Conservation (phyloP, 441 rosid species). For the Iberis amara region DNA sequence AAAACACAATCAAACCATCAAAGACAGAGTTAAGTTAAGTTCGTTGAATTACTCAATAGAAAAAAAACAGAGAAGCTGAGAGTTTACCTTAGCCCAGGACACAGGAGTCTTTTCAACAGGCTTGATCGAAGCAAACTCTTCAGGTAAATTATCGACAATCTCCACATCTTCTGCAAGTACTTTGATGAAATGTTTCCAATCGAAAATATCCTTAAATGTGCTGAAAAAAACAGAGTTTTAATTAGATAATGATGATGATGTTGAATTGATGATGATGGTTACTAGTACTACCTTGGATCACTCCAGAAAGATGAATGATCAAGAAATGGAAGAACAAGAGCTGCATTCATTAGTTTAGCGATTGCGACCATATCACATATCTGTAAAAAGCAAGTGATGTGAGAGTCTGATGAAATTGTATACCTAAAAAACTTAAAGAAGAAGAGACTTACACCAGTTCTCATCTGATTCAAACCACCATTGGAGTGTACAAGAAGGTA, state of each 20-base stretch:
- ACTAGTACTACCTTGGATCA: conserved; percentile 49
- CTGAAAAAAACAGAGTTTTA: conserved; percentile 26
- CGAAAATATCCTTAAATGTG: conserved; percentile 58
- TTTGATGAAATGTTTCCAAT: conserved; percentile 52
- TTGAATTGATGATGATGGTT: not conserved
- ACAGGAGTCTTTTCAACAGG: conserved; percentile 45
- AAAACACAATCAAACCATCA: conserved; percentile 5
- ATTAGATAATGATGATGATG: not conserved
- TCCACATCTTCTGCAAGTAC: conserved; percentile 44
- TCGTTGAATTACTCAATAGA: not conserved
- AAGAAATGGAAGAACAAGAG: conserved; percentile 55
- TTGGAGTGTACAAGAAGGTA: conserved; percentile 83
- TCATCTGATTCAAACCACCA: conserved; percentile 97
- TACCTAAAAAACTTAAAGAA: not conserved
- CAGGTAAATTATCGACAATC: conserved; percentile 48
- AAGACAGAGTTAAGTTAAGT: conserved; percentile 14
- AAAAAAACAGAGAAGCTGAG: not conserved
- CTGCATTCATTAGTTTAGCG: conserved; percentile 63
- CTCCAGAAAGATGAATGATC: conserved; percentile 73
- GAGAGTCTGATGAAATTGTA: not conserved
- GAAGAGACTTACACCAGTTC: conserved; percentile 71
- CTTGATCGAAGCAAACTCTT: conserved; percentile 28
- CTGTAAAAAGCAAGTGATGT: conserved; percentile 28
- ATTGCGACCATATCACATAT: conserved; percentile 67
- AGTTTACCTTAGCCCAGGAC: conserved; percentile 60